Conservation (phyloP, 768 basidiomycete species). For the Ramaria rubella region DNA sequence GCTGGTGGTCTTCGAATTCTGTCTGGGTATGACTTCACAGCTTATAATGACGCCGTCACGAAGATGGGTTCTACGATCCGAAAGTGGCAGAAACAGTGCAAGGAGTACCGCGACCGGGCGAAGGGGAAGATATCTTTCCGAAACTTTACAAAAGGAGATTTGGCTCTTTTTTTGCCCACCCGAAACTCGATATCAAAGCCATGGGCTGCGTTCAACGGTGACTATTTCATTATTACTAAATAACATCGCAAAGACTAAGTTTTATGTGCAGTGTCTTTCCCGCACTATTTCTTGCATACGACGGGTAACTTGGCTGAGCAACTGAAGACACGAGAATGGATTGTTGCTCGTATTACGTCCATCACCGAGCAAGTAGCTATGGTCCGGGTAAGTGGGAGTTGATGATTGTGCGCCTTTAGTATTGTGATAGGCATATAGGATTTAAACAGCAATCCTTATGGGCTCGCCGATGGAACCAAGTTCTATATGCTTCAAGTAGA, state of each 20-base stretch:
- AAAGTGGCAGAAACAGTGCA: constrained; percentile 98
- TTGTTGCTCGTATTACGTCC: constrained; percentile 86
- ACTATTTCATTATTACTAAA: constrained; percentile 18
- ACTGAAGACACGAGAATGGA: constrained; percentile 88
- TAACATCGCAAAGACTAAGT: background rate
- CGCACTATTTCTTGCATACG: constrained; percentile 93
- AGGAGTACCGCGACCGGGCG: constrained; percentile 90
- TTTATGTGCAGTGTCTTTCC: constrained; percentile 70
- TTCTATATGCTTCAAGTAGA: constrained; percentile 93
- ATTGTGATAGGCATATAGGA: constrained; percentile 40
- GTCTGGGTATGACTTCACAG: background rate
- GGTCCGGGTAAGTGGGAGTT: constrained; percentile 48
- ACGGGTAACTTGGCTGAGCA: constrained; percentile 83
- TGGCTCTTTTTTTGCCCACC: constrained; percentile 93
- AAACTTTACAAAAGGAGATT: constrained; percentile 91
- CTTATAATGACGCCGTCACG: constrained; percentile 73
- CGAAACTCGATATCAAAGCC: constrained; percentile 88
- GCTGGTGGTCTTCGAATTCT: constrained; percentile 61
- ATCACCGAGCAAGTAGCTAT: constrained; percentile 83
- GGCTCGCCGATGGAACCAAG: constrained; percentile 81
- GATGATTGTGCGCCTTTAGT: background rate
- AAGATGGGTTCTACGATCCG: constrained; percentile 83
- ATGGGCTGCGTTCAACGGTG: constrained; percentile 99
- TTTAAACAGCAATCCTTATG: constrained; percentile 81
- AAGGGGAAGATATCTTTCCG: constrained; percentile 95